Evolutionary conservation across 805 yeast species (phyloP).

Genomic region (Zygoascus tannicola): DNA sequence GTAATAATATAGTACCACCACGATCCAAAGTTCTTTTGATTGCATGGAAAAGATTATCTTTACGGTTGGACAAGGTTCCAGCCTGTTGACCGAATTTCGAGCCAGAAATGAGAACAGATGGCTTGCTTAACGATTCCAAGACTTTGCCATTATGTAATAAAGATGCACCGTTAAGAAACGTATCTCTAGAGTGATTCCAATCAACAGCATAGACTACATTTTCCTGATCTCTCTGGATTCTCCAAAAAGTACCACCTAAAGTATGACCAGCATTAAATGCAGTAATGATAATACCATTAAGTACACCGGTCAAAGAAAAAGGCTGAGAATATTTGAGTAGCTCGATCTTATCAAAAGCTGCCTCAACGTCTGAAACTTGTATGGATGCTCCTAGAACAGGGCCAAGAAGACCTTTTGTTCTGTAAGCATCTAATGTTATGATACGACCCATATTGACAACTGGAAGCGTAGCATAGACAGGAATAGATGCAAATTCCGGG

Average conservation of each 20-base stretch:
- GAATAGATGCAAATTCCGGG: slow-evolving; percentile 49
- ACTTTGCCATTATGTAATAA: slow-evolving; percentile 50
- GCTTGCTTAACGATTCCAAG: slow-evolving; percentile 53
- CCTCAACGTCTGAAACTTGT: slow-evolving; percentile 69
- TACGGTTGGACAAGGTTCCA: slow-evolving; percentile 44
- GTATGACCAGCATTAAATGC: slow-evolving; percentile 90
- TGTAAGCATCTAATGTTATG: slow-evolving; percentile 72
- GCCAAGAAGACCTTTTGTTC: slow-evolving; percentile 66
- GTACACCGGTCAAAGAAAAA: slow-evolving; percentile 48
- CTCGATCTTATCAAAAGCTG: slow-evolving; percentile 60
- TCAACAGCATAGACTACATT: slow-evolving; percentile 80
- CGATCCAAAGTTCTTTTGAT: slow-evolving; percentile 57
- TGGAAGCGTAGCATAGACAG: slow-evolving; percentile 85
- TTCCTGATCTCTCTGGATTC: slow-evolving; percentile 61
- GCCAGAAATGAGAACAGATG: slow-evolving; percentile 75
- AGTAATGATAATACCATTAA: slow-evolving; percentile 50
- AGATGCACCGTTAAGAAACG: slow-evolving; percentile 69
- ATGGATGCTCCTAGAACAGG: slow-evolving; percentile 46
- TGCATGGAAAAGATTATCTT: slow-evolving; percentile 52
- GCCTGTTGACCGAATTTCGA: slow-evolving; percentile 46
- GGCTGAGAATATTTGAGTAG: slow-evolving; percentile 76
- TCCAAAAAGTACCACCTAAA: slow-evolving; percentile 90
- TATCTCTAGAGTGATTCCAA: slow-evolving; percentile 92
- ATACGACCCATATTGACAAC: slow-evolving; percentile 78
- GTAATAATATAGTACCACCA: slow-evolving; percentile 77